phyloP scores from a whole-genome alignment of 805 yeast genomes.

The Saturnispora quitensis region DNA sequence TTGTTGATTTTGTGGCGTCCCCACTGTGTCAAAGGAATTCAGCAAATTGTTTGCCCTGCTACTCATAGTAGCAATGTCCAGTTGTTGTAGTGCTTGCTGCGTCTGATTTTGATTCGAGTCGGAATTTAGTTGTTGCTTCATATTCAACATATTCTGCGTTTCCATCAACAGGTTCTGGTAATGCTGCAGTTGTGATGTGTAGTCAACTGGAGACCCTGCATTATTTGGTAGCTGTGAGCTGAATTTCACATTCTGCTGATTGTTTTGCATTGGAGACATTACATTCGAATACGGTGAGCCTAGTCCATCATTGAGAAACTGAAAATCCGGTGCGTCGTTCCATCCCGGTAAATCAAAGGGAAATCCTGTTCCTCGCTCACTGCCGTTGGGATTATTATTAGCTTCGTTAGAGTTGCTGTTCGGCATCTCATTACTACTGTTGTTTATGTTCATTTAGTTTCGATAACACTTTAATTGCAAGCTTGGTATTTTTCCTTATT shows the following conservation, averaged over 20 bases:
- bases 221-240: constrained; percentile 11
- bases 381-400: neutral
- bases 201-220: constrained; percentile 20
- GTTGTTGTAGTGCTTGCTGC: neutral
- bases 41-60: neutral
- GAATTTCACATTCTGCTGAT: neutral
- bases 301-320: constrained; percentile 16
- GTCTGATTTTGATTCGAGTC: neutral
- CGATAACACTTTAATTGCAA: neutral
- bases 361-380: constrained; percentile 1
- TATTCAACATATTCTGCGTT: constrained; percentile 18
- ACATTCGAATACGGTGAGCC: constrained; percentile 13
- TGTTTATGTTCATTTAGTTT: neutral
- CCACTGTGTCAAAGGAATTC: neutral
- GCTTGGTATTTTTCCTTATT: neutral
- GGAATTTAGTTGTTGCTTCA: constrained; percentile 10
- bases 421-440: neutral
- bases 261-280: constrained; percentile 21
- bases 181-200: constrained; percentile 27
- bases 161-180: constrained; percentile 27
- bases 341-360: constrained; percentile 23
- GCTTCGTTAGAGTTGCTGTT: neutral
- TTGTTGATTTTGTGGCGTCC: neutral
- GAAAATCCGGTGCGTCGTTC: constrained; percentile 25
- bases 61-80: neutral